Conservation (phyloP, 257 asterid genomes). For the Solanum megistacrolobum region DNA sequence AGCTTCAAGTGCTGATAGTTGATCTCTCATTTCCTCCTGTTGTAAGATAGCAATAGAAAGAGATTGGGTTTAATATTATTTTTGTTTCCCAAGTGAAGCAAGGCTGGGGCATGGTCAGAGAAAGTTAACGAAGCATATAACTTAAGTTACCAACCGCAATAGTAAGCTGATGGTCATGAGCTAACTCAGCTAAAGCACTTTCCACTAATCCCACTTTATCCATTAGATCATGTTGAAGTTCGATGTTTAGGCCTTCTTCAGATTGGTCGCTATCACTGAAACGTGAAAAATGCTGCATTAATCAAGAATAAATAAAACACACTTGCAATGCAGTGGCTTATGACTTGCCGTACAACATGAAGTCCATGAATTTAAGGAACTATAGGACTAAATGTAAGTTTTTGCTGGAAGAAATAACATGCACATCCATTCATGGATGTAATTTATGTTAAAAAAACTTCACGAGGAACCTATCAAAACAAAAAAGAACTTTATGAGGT, state of each 20-base stretch:
- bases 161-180: slow-evolving; percentile 41
- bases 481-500: background rate
- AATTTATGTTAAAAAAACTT: background rate
- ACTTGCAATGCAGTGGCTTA: background rate
- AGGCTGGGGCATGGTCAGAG: background rate
- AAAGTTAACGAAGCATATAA: background rate
- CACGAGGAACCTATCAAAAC: background rate
- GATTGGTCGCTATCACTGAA: slow-evolving; percentile 50
- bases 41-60: background rate
- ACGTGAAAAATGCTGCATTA: background rate
- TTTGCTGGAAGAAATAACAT: too few relatives aligned
- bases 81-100: background rate
- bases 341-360: background rate
- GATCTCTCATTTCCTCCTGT: slow-evolving; percentile 79
- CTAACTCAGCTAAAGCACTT: slow-evolving; percentile 57
- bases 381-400: background rate
- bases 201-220: slow-evolving; percentile 51
- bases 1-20: slow-evolving; percentile 44
- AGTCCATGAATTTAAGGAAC: background rate
- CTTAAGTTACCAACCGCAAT: slow-evolving; percentile 39
- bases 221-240: slow-evolving; percentile 44
- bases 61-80: background rate
- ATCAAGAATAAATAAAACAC: background rate
- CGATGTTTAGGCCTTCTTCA: slow-evolving; percentile 28
- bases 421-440: too few relatives aligned